Evolutionary conservation across 495 filamentous ascomycete species (phyloP), one percentile per base, ranked within the genome.

Genomic region (Pyronema omphalodes): DNA sequence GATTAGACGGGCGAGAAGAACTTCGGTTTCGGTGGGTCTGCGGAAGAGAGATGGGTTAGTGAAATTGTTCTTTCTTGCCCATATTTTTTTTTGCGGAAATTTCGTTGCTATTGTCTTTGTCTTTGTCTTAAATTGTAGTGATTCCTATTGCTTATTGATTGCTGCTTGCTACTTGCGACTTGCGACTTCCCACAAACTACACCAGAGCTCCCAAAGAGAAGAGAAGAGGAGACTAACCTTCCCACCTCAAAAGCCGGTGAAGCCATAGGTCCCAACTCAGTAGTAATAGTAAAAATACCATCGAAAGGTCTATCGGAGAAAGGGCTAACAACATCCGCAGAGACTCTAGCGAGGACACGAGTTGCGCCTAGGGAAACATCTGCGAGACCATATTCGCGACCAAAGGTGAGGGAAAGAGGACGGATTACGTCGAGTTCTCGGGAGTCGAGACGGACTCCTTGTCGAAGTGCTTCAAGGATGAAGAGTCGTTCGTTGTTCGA

Each of bases 361-460:
- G 91, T 98, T 71, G 88, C 93, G 51, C 93, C 91, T 55, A 96
- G 69, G 57, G 78, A 75, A 4, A 95, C 85, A 66, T 95, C 86
- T 58, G 84, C 84, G 65, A 88, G 79, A 50, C 91, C 91, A 72
- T 91, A 84, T 62, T 94, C 84, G 40, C 93, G 82, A 12, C 86
- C 86, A 68, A 96, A 95, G 6, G 73, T 74, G 36, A 98, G 72
- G 41, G 80, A 76, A 17, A 96, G 64, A 9, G 77, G 70, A 55
- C 91, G 82, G 69, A 83, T 87, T 49, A 82, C 72, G 59, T 95
- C 84, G 50, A 85, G 71, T 37, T 74, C 66, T 52, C 91, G 86
- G 57, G 82, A 84, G 70, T 96, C 91, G 19, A 95, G 71, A 11
- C 91, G 83, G 23, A 83, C 67, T 58, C 81, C 74, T 63, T 94